Conservation (phyloP, 2,329 filamentous ascomycete genomes). For the Neofusicoccum parvum region DNA sequence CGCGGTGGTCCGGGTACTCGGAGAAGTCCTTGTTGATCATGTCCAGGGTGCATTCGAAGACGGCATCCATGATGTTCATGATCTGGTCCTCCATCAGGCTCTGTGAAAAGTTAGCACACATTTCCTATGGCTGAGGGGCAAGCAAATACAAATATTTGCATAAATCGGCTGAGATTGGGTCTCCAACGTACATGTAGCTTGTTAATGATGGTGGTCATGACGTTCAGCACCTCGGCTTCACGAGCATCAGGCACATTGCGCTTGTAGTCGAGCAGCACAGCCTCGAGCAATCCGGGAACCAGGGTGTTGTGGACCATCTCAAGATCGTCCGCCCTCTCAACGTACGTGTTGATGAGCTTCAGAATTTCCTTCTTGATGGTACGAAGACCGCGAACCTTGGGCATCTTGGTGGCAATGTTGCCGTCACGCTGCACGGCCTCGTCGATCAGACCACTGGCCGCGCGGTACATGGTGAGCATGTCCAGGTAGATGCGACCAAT, state of each 20-base stretch:
- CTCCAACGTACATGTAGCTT: slow-evolving; percentile 86
- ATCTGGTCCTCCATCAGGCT: slow-evolving; percentile 98
- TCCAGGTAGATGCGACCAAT: slow-evolving; percentile 97
- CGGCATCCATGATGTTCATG: slow-evolving; percentile 94
- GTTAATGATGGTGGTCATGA: slow-evolving; percentile 96
- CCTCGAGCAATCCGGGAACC: slow-evolving; percentile 92
- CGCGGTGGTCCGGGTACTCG: slow-evolving; percentile 95
- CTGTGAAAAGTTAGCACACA: slow-evolving; percentile 46
- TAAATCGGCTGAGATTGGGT: slow-evolving; percentile 54
- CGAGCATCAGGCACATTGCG: slow-evolving; percentile 94
- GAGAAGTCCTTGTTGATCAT: slow-evolving; percentile 99
- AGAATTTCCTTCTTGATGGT: slow-evolving; percentile 99
- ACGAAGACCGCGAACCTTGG: slow-evolving; percentile 88
- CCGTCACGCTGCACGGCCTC: slow-evolving; percentile 86
- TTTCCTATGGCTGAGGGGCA: not conserved
- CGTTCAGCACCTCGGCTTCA: slow-evolving; percentile 93
- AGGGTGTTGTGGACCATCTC: slow-evolving; percentile 92
- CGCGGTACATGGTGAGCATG: slow-evolving; percentile 98
- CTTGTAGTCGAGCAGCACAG: slow-evolving; percentile 93
- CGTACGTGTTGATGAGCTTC: slow-evolving; percentile 96
- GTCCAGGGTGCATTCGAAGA: slow-evolving; percentile 96
- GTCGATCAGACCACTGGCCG: slow-evolving; percentile 94
- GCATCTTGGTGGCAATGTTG: slow-evolving; percentile 88
- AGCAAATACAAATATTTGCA: slow-evolving; percentile 33
- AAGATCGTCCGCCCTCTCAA: slow-evolving; percentile 95